A percentile compares a stretch with the other conserved stretches of the same genome.
Conservation (phyloP, 352 stramenopile species). For the Phytophthora megakarya region DNA sequence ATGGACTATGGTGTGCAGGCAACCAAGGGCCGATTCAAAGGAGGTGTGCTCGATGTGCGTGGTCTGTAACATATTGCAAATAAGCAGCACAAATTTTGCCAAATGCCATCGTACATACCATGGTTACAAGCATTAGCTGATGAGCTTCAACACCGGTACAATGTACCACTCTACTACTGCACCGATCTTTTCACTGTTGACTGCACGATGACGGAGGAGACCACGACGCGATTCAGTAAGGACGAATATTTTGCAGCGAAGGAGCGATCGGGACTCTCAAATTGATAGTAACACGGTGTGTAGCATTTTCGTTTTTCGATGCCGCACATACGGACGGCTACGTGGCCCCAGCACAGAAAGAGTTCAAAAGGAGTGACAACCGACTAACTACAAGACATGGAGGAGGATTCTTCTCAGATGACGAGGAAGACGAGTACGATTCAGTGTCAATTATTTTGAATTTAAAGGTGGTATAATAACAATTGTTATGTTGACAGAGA, state of each 20-base stretch:
- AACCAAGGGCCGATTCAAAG: slow-evolving; percentile 76
- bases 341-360: slow-evolving; percentile 7
- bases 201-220: slow-evolving; percentile 13
- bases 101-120: too few species aligned
- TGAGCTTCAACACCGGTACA: slow-evolving; percentile 14
- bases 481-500: slow-evolving; percentile 16
- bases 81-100: slow-evolving; percentile 3
- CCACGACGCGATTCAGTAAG: slow-evolving; percentile 25
- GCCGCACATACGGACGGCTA: slow-evolving; percentile 42
- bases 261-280: not conserved
- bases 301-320: slow-evolving; percentile 52
- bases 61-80: slow-evolving; percentile 39
- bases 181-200: slow-evolving; percentile 10
- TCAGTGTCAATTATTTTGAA: not conserved
- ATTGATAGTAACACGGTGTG: not conserved
- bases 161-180: slow-evolving; percentile 11
- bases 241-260: too few species aligned
- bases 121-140: too few species aligned
- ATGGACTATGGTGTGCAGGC: slow-evolving; percentile 77
- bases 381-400: not conserved
- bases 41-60: slow-evolving; percentile 76
- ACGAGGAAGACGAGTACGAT: slow-evolving; percentile 36
- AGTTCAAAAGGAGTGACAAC: not conserved
- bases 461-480: not conserved
- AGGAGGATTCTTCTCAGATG: slow-evolving; percentile 33